Conservation (phyloP, 73 alveolate genomes). For the Tetrahymena thermophila region DNA sequence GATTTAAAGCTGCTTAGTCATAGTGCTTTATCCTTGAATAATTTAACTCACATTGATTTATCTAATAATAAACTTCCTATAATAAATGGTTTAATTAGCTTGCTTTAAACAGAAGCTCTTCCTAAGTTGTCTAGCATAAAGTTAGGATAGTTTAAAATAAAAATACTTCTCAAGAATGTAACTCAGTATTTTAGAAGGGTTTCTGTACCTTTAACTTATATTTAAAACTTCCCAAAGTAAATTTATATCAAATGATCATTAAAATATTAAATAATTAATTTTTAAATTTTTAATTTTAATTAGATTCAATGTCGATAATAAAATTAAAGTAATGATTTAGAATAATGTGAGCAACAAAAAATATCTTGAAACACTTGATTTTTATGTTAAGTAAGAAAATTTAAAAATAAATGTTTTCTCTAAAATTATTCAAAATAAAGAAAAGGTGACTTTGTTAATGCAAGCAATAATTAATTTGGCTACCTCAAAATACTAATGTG, state of each 20-base stretch:
- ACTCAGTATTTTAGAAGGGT: not conserved
- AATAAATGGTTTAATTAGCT: not conserved
- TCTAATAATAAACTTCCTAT: not conserved
- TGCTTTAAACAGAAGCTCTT: not conserved
- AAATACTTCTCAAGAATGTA: not conserved
- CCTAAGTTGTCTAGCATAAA: not conserved
- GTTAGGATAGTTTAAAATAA: not conserved
- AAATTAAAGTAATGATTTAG: not conserved
- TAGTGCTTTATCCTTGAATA: not conserved
- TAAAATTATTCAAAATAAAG: not conserved
- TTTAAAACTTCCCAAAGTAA: not conserved
- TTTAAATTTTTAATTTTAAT: not conserved
- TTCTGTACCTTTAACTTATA: not conserved
- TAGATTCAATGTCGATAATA: not conserved
- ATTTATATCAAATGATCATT: not conserved
- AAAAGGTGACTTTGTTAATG: not conserved
- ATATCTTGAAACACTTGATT: not conserved
- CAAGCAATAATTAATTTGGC: not conserved
- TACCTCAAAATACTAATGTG: not conserved
- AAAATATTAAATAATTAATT: not conserved
- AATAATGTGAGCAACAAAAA: not conserved
- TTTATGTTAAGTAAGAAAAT: not conserved
- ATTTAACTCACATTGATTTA: not conserved
- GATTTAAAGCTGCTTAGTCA: not conserved
- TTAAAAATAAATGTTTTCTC: not conserved